Base-by-base conservation (phyloP, 768 basidiomycete genomes). In the Pilatotrama ljubarskyi region DNA sequence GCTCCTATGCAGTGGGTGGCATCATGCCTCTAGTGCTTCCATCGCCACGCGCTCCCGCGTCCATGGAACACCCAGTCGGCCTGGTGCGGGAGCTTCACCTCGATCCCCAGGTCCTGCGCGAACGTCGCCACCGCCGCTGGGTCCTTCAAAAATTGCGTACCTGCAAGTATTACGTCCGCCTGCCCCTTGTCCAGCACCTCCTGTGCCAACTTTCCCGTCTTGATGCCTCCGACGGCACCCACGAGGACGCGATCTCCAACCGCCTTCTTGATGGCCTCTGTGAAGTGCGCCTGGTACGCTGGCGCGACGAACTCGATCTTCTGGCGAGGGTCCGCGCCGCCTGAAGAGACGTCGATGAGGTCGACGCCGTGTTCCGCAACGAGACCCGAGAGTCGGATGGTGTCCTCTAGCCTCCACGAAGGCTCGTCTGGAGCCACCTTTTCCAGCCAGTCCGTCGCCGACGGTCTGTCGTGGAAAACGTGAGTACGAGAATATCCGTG, bases 361-460 rank as follows among this genome's bases (percentile, higher is more conserved):
- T 93, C 92, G 44, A 93, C 80, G 8, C 90, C 90, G 46, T 84
- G 79, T n/a, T 81, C 78, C 17, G 77, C 77, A 14, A 93, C 78
- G 61, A 85, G 78, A 14, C 75, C 71, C 2, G 84, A 82, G 26
- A 93, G 75, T 32, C 78, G 74, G 26, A 81, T 80, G 3, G 85
- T 88, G 68, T 93, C 91, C 67, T 87, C 84, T 1, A 82, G 63
- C 10, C 80, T 79, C 90, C 91, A 91, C 4, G 82, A 83, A 11
- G 80, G 79, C 61, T 87, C 82, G 55, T 87, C 73, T 0, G 85
- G 83, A 2, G 80, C 71, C 5, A 77, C 75, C 55, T 82, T 77
- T 63, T 86, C 84, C 6, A 89, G 73, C 84, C 89, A 88, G 56
- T 93, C 92, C 0, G 84, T 86, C 0, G 84, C 92, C 40, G 86